Conservation (phyloP, 163 green algal genomes). For the Prototheca wickerhamii region DNA sequence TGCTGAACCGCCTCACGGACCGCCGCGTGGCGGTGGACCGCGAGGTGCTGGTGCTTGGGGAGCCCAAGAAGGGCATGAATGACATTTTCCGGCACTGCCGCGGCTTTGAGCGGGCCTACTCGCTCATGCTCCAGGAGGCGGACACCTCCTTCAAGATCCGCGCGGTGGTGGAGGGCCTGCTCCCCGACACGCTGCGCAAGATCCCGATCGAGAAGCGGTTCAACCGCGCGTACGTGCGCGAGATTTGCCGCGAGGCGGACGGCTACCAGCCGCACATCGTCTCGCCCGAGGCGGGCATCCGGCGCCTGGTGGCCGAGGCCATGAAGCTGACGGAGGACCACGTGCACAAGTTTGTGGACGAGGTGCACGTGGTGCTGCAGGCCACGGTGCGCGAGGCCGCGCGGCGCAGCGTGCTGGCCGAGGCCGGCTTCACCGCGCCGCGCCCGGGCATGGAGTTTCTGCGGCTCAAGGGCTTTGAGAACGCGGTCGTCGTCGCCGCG, state of each 20-base stretch:
- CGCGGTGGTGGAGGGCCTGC: slow-evolving; percentile 24
- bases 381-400: slow-evolving; percentile 65
- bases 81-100: slow-evolving; percentile 81
- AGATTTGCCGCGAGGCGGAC: slow-evolving; percentile 67
- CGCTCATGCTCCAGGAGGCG: slow-evolving; percentile 45
- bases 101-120: slow-evolving; percentile 76
- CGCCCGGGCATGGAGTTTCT: slow-evolving; percentile 47
- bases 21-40: slow-evolving; percentile 56
- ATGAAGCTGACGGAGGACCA: slow-evolving; percentile 59
- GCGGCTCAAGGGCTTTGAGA: slow-evolving; percentile 74
- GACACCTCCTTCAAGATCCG: slow-evolving; percentile 52
- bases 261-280: slow-evolving; percentile 91
- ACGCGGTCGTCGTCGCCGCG: slow-evolving; percentile 61
- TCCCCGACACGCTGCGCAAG: slow-evolving; percentile 21
- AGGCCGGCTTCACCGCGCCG: slow-evolving; percentile 31
- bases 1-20: slow-evolving; percentile 54
- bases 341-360: slow-evolving; percentile 57
- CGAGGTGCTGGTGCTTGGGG: slow-evolving; percentile 58
- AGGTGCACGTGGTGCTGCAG: slow-evolving; percentile 57
- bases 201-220: slow-evolving; percentile 39
- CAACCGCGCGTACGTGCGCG: slow-evolving; percentile 27
- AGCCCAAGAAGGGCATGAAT: slow-evolving; percentile 53
- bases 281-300: slow-evolving; percentile 79
- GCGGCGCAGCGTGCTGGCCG: slow-evolving; percentile 51
- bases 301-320: slow-evolving; percentile 67